Evolutionary conservation across 202 grass and related monocot species (phyloP).

Genomic region (Saccharum hybrid): DNA sequence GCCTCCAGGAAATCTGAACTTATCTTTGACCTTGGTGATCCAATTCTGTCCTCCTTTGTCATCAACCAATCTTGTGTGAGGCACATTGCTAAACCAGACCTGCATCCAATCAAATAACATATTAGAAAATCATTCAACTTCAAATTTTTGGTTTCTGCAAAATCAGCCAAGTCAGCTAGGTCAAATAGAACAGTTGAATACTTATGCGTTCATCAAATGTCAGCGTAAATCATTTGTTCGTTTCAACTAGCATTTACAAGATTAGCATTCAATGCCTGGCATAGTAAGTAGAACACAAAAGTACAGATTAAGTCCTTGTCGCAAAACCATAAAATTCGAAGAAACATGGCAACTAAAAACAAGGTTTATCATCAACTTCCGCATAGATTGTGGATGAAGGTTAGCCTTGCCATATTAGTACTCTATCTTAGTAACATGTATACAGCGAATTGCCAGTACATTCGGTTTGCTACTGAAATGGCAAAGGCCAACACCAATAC

Average conservation of each 20-base stretch:
- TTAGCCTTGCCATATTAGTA: background rate
- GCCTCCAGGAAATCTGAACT: slow-evolving; percentile 94
- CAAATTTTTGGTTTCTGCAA: background rate
- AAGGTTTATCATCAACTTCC: background rate
- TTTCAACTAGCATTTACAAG: background rate
- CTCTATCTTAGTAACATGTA: background rate
- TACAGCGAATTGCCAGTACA: too few relatives aligned
- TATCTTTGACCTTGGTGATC: slow-evolving; percentile 83
- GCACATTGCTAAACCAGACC: slow-evolving; percentile 98
- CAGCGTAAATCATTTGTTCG: background rate
- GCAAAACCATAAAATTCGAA: slow-evolving; percentile 8
- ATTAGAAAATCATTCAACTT: slow-evolving; percentile 7
- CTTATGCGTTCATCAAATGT: background rate
- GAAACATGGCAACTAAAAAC: background rate
- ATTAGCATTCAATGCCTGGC: background rate
- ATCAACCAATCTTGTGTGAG: slow-evolving; percentile 88
- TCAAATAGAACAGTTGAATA: background rate
- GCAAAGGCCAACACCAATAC: slow-evolving; percentile 17
- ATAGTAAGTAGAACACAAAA: background rate
- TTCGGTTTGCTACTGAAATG: slow-evolving; percentile 12
- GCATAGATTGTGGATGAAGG: background rate
- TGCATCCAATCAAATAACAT: slow-evolving; percentile 40
- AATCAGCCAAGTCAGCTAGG: background rate
- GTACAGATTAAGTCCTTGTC: background rate
- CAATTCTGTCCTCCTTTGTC: slow-evolving; percentile 99